A percentile compares a stretch with the other conserved stretches of the same genome.
Conservation (phyloP, 345 rosid species). For the Populus pruinosa region DNA sequence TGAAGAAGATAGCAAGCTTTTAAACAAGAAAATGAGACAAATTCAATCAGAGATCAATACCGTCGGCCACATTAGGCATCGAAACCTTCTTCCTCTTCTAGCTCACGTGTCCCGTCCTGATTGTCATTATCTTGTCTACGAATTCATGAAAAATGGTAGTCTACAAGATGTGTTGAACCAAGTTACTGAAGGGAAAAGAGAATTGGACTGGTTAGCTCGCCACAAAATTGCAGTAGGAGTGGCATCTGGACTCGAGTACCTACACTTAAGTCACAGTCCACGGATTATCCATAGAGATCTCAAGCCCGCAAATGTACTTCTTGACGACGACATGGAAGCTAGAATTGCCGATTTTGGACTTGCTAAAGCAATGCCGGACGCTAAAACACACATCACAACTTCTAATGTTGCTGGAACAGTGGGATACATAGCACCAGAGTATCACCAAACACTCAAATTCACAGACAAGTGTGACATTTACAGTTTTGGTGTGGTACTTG, state of each 20-base stretch:
- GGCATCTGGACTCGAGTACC: constrained; percentile 87
- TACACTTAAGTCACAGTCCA: constrained; percentile 63
- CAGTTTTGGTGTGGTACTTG: constrained; percentile 81
- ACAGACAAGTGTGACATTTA: constrained; percentile 84
- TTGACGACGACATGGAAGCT: constrained; percentile 90
- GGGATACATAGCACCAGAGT: constrained; percentile 91
- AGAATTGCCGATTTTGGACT: constrained; percentile 87
- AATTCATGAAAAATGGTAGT: constrained; percentile 93
- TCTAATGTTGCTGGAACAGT: constrained; percentile 76
- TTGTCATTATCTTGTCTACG: constrained; percentile 77
- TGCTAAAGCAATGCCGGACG: constrained; percentile 76
- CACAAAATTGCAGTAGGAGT: constrained; percentile 71
- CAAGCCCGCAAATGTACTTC: constrained; percentile 84
- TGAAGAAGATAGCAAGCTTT: constrained; percentile 59
- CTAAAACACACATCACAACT: constrained; percentile 56
- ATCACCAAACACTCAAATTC: constrained; percentile 78
- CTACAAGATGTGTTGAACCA: constrained; percentile 53
- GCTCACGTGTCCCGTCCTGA: constrained; percentile 76
- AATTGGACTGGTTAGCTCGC: constrained; percentile 67
- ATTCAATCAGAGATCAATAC: constrained; percentile 73
- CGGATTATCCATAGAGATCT: constrained; percentile 81
- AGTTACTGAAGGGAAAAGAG: constrained; percentile 43
- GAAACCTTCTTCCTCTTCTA: constrained; percentile 70
- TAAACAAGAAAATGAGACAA: constrained; percentile 80
- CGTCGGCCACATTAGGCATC: constrained; percentile 77